Evolutionary conservation across 768 basidiomycete genomes (phyloP), one percentile per base, ranked within the genome.

Genomic region (Russula virescens): DNA sequence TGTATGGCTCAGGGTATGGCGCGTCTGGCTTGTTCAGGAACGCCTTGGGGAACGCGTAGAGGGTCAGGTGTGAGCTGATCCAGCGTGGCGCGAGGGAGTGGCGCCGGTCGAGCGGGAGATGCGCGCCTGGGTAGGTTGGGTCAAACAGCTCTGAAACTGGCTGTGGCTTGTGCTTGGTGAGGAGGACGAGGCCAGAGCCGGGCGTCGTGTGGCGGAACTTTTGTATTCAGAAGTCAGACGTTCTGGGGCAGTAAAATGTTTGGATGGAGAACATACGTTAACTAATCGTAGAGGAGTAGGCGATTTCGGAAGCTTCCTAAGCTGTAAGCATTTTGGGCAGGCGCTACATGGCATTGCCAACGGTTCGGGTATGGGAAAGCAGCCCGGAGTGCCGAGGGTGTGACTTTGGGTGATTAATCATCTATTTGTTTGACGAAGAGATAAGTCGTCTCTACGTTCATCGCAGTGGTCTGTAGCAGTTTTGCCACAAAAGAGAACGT

Each of bases 11-110:
- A 18, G n/a, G 1, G 18, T 35, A 58, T 0, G 16, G 55, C 23
- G 10, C 34, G 2, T 51, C 28, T 0, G 56, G 64, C 42, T 49
- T 53, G 26, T 3, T 48, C 1, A 65, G 61, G 46, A 54, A 58
- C 4, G 56, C 61, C 25, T 65, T 63, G 46, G 64, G 64, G 56
- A 63, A 50, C 23, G 61, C 64, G 56, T 34, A 38, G 43, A 63
- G 40, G 0, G 28, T 47, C 19, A 65, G 10, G 28, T 34, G 21
- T 14, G 26, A 16, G 42, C 23, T 51, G 14, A 23, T 16, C 64
- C 61, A 63, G 19, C 42, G 28, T 11, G 62, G 62, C 19, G 28
- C 31, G 56, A 59, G 43, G 9, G 18, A 16, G 0, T 23, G 64
- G 0, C 64, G 52, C 3, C 2, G 23, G 14, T 10, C 5, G 47